Percentiles rank a stretch among this genome's conserved stretches.
phyloP scores from a whole-genome alignment of 129 eudicot species.

The Sambucus nigra region DNA sequence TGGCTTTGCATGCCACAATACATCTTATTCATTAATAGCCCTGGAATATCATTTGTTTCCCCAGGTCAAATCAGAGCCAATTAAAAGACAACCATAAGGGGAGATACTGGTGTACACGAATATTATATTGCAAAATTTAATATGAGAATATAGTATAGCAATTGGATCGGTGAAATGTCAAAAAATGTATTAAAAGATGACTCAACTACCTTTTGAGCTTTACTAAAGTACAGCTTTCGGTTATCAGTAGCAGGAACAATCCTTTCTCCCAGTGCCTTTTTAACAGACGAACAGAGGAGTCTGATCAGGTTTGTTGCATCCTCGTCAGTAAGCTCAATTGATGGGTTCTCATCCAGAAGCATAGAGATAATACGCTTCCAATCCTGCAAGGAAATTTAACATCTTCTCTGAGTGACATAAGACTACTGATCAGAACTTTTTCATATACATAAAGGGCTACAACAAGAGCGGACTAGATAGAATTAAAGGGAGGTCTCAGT shows the following conservation, averaged over 20 bases:
- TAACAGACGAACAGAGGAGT: slow-evolving; percentile 69
- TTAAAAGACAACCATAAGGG: not conserved
- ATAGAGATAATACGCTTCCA: slow-evolving; percentile 81
- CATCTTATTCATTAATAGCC: not conserved
- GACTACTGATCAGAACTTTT: no score
- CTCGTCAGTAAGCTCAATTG: slow-evolving; percentile 76
- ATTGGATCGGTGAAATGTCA: not conserved
- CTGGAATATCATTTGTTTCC: not conserved
- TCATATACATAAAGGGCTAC: no score
- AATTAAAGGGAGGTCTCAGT: no score
- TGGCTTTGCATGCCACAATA: no score
- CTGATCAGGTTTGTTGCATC: slow-evolving; percentile 85
- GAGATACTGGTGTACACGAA: not conserved
- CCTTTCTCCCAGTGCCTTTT: slow-evolving; percentile 89
- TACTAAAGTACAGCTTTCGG: slow-evolving; percentile 53
- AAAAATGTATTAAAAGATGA: not conserved
- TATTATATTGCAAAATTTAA: slow-evolving; percentile 7
- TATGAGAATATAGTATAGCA: no score
- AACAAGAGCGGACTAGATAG: no score
- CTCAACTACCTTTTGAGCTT: slow-evolving; percentile 69
- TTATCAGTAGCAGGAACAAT: slow-evolving; percentile 86
- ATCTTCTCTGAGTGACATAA: no score
- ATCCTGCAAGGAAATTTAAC: slow-evolving; percentile 58
- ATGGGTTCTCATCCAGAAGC: slow-evolving; percentile 76
- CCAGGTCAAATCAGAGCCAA: not conserved